Evolutionary conservation across 164 flowering plant genomes (phyloP).

Genomic region (Piper betle): DNA sequence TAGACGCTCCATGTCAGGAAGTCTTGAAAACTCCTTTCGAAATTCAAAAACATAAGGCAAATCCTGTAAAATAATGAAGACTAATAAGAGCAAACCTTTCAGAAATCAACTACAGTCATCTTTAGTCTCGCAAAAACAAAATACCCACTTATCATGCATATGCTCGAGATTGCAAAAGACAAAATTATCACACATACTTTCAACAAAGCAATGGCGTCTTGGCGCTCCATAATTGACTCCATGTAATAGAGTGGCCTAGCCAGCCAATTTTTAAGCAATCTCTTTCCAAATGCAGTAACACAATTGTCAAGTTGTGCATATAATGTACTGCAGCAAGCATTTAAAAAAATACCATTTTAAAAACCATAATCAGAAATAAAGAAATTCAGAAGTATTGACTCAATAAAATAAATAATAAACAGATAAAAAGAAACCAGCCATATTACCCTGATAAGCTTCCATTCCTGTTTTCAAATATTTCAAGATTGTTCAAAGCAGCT

Average conservation of each 20-base stretch:
- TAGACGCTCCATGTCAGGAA: conserved; percentile 93
- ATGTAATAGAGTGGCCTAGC: conserved; percentile 75
- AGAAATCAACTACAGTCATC: neutral
- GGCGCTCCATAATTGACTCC: conserved; percentile 61
- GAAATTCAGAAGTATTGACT: neutral
- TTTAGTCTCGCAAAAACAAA: neutral
- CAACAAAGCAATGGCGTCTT: conserved; percentile 67
- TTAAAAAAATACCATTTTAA: neutral
- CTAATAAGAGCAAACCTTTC: neutral
- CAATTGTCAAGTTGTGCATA: conserved; percentile 84
- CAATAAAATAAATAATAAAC: neutral
- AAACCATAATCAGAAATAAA: neutral
- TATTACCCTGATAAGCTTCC: conserved; percentile 76
- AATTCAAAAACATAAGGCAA: conserved; percentile 48
- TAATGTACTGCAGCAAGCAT: conserved; percentile 49
- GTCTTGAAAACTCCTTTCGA: conserved; percentile 60
- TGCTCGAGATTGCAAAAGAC: neutral
- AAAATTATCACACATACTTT: conserved; percentile 30
- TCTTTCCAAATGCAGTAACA: conserved; percentile 86
- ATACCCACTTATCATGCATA: neutral
- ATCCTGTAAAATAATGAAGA: conserved; percentile 22
- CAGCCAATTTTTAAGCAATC: conserved; percentile 83
- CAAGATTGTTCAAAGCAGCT: conserved; percentile 89
- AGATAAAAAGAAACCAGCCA: neutral
- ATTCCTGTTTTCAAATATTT: conserved; percentile 85